Evolutionary conservation across 225 moss, liverwort and hornwort genomes (phyloP), one percentile per base, ranked within the genome.

Genomic region (Sphagnum tenellum): DNA sequence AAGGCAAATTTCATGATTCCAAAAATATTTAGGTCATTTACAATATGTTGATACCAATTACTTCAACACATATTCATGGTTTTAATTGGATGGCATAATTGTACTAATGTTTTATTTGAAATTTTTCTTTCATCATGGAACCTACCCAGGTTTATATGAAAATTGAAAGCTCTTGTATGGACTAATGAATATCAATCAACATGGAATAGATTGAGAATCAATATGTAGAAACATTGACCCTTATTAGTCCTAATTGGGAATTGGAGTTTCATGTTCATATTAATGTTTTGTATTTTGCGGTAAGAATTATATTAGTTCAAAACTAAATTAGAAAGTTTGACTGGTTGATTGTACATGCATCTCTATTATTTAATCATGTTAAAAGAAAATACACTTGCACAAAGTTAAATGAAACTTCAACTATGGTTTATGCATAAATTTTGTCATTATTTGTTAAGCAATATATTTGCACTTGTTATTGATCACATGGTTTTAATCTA

Each of bases 381-480:
- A 29, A 58, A 12, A 6, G n/a, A 29, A 58, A 58, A 2, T 58
- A 58, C 58, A 58, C 58, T 29, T n/a, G 12, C 11, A 58, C 58
- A n/a, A 29, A 58, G n/a, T 29, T n/a, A n/a, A n/a, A 3, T 6
- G 58, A 58, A 29, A 2, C 58, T 5, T 12, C 3, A 9, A 12
- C 58, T 12, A 58, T 58, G 11, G 58, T 58, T 29, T 58, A 58
- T 12, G 58, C 58, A 58, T 29, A 58, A 58, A 12, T 58, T 58
- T 2, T 12, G 2, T 4, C 58, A 58, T 12, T 58, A 58, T 12
- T 29, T 58, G 2, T 12, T 58, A 12, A 12, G 58, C 5, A 58
- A 29, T 29, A 29, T 0, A 29, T 29, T 29, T 29, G 29, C 29
- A 29, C 29, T 29, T 29, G 29, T 29, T 29, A 29, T 29, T 29